Evolutionary conservation across 176 grass and related monocot genomes (phyloP).

Genomic region (Dactylis glomerata): DNA sequence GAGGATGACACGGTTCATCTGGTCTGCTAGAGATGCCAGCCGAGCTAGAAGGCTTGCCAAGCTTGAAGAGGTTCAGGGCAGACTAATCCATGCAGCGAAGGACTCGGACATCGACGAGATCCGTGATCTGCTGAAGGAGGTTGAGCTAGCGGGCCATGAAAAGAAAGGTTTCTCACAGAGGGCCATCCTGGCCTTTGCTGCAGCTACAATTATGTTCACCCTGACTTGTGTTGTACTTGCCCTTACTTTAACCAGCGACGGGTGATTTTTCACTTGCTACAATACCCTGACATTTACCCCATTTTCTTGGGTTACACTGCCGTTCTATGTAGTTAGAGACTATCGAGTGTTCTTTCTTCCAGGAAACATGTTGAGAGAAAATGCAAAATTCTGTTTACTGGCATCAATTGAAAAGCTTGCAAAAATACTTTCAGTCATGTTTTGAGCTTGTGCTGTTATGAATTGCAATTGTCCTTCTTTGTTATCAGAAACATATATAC

Average conservation of each 20-base stretch:
- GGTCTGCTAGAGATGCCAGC: slow-evolving; percentile 57
- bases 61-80: slow-evolving; percentile 64
- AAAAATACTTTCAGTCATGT: not conserved
- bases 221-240: slow-evolving; percentile 63
- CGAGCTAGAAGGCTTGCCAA: slow-evolving; percentile 59
- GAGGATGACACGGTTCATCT: slow-evolving; percentile 84
- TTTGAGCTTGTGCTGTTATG: not conserved
- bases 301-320: not conserved
- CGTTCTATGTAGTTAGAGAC: not conserved
- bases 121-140: slow-evolving; percentile 62
- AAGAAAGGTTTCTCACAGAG: slow-evolving; percentile 52
- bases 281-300: not conserved
- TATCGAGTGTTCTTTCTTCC: not conserved
- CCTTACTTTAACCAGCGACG: slow-evolving; percentile 69
- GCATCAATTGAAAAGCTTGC: not conserved
- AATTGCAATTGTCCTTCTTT: not conserved
- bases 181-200: slow-evolving; percentile 60
- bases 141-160: slow-evolving; percentile 66
- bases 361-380: not conserved
- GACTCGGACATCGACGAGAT: slow-evolving; percentile 69
- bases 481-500: not conserved
- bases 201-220: slow-evolving; percentile 45
- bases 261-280: slow-evolving; percentile 43
- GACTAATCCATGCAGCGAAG: slow-evolving; percentile 64
- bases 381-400: not conserved